These are phyloP conservation scores for Podospora sp. DNA, from an alignment of 495 filamentous ascomycete genomes.

Conservation along the genomic window DNA sequence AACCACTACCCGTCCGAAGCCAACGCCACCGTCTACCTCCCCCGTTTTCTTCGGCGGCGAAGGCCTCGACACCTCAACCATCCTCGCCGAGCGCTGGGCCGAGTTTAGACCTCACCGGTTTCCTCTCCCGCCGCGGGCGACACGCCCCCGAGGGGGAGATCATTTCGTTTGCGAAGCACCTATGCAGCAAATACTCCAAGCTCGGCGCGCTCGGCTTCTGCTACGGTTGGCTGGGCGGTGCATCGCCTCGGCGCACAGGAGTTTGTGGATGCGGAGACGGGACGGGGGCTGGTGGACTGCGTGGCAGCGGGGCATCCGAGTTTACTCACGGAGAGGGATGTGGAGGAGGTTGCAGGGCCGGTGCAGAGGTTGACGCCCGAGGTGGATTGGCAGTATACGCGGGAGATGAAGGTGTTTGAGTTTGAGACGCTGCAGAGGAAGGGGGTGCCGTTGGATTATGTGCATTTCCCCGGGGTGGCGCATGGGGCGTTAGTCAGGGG, in stretches of 20 bases:
- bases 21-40: slow-evolving; percentile 56
- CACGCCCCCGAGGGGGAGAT: slow-evolving; percentile 57
- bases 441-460: slow-evolving; percentile 58
- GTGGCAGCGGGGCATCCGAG: slow-evolving; percentile 59
- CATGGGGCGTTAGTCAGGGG: slow-evolving; percentile 56
- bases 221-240: slow-evolving; percentile 62
- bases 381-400: slow-evolving; percentile 48
- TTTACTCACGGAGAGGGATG: slow-evolving; percentile 49
- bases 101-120: slow-evolving; percentile 46
- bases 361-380: slow-evolving; percentile 63
- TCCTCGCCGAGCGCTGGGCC: slow-evolving; percentile 35
- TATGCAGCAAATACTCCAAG: slow-evolving; percentile 45
- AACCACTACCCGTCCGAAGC: slow-evolving; percentile 58
- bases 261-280: slow-evolving; percentile 27
- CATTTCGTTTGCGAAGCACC: slow-evolving; percentile 47
- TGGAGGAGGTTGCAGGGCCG: slow-evolving; percentile 55
- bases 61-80: slow-evolving; percentile 33
- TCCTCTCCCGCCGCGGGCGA: slow-evolving; percentile 44
- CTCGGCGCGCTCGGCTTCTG: slow-evolving; percentile 63
- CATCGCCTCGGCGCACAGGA: slow-evolving; percentile 46
- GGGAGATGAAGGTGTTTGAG: slow-evolving; percentile 54
- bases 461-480: slow-evolving; percentile 56
- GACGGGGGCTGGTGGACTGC: slow-evolving; percentile 55
- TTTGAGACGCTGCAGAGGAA: slow-evolving; percentile 46
- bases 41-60: slow-evolving; percentile 58